Base-by-base conservation (phyloP, 73 alveolate genomes). In the Symbiodinium pilosum region DNA sequence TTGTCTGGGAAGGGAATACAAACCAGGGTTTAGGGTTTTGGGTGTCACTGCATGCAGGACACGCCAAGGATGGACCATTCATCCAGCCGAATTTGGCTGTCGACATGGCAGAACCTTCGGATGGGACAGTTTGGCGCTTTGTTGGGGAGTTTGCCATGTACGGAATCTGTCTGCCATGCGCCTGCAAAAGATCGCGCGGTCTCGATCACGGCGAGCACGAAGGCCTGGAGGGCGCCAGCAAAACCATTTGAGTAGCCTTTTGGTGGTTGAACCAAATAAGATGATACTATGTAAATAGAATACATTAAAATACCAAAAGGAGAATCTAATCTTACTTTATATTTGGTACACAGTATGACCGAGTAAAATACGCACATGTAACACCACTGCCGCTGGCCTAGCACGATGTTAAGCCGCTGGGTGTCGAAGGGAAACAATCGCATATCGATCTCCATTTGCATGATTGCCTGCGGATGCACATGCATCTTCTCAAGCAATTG, bases 351-450 rank as follows among this genome's bases (percentile, higher is more conserved):
- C n/a, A n/a, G n/a, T n/a, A n/a, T n/a, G n/a, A n/a, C n/a, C n/a
- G n/a, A n/a, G n/a, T n/a, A n/a, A n/a, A n/a, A n/a, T n/a, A n/a
- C n/a, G n/a, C n/a, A n/a, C n/a, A n/a, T n/a, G n/a, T n/a, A n/a
- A n/a, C n/a, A n/a, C n/a, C n/a, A n/a, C n/a, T 26, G 30, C 59
- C 59, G 14, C 28, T 18, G 24, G 97, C 97, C 97, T 43, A 91
- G 97, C 26, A 91, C 97, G 89, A 91, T 91, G 89, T 68, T 91
- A 77, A 91, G 77, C 73, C 97, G 87, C 89, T 91, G 97, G 42
- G 97, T 91, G 88, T 91, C 97, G 97, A 91, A 91, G 83, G 97
- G 97, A 38, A 91, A 91, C 43, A 89, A 81, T n/a, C 95, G 97
- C 95, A 89, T 89, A 81, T 89, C 95, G 47, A 89, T 89, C 44